Evolutionary conservation across 306 rosid species (phyloP).

Genomic region (Trifolium subterraneum): DNA sequence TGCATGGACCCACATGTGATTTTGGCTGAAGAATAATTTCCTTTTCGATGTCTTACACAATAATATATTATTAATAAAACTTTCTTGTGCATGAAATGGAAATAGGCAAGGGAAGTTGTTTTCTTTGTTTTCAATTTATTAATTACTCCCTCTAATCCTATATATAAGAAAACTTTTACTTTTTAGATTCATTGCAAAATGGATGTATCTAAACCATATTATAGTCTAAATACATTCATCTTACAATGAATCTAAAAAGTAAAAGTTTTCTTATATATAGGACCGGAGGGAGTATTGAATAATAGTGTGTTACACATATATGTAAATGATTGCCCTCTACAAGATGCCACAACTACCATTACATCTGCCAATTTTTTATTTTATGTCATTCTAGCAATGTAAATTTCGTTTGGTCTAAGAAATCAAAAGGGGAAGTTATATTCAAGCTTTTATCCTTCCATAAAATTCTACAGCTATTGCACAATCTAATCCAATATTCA

Average conservation of each 20-base stretch:
- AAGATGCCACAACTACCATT: not conserved
- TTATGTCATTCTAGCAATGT: not conserved
- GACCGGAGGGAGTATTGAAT: too few species aligned
- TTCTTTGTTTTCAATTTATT: slow-evolving; percentile 10
- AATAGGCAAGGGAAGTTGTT: not conserved
- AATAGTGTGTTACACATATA: not conserved
- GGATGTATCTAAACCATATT: too few species aligned
- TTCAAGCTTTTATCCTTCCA: not conserved
- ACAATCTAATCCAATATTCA: slow-evolving; percentile 3
- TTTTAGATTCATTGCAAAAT: too few species aligned
- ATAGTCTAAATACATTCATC: too few species aligned
- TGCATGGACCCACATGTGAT: not conserved
- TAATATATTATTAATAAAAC: not conserved
- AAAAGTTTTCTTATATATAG: too few species aligned
- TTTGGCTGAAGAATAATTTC: not conserved
- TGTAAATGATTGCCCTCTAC: not conserved
- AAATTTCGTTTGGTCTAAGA: slow-evolving; percentile 1
- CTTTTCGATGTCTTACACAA: not conserved
- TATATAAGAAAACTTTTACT: too few species aligned
- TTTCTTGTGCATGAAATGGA: slow-evolving; percentile 15
- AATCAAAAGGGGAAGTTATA: slow-evolving; percentile 24
- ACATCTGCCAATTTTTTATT: not conserved
- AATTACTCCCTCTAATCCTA: too few species aligned
- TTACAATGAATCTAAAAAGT: too few species aligned
- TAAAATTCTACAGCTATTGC: slow-evolving; percentile 27